These are phyloP conservation scores for Serendipita sp. DNA, from an alignment of 768 basidiomycete species.

Conservation along the genomic window DNA sequence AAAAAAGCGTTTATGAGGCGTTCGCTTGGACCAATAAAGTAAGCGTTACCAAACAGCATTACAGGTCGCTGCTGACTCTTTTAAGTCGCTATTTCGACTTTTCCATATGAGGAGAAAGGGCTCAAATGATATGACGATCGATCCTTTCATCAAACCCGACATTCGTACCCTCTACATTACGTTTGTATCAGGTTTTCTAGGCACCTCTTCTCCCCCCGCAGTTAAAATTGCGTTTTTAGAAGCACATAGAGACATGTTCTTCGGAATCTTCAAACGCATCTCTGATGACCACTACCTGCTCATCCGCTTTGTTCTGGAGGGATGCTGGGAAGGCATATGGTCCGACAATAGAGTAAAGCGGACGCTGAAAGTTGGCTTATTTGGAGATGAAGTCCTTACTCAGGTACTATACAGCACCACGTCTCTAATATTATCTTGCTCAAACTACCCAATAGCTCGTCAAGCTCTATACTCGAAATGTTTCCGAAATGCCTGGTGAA, in stretches of 20 bases:
- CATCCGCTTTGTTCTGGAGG: conserved; percentile 48
- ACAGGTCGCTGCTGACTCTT: conserved; percentile 6
- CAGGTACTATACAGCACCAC: background rate
- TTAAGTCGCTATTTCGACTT: conserved; percentile 48
- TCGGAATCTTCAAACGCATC: conserved; percentile 59
- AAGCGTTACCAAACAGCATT: conserved; percentile 8
- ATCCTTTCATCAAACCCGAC: conserved; percentile 28
- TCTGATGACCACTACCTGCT: conserved; percentile 48
- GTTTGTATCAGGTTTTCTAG: conserved; percentile 59
- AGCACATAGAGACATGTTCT: conserved; percentile 48
- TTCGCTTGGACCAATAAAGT: conserved; percentile 76
- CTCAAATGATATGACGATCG: conserved; percentile 17
- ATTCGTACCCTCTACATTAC: conserved; percentile 63
- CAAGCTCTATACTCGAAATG: conserved; percentile 54
- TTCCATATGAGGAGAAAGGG: conserved; percentile 53
- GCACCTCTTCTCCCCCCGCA: conserved; percentile 24
- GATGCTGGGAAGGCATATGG: conserved; percentile 66
- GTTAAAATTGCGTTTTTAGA: conserved; percentile 54
- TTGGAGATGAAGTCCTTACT: conserved; percentile 33
- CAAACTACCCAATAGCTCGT: conserved; percentile 33
- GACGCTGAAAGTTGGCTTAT: conserved; percentile 53
- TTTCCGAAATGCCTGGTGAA: conserved; percentile 28
- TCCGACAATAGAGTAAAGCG: conserved; percentile 54
- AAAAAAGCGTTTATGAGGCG: conserved; percentile 42
- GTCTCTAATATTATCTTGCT: background rate